Evolutionary conservation across 495 filamentous ascomycete genomes (phyloP).

Genomic region (Penicillium lividum): DNA sequence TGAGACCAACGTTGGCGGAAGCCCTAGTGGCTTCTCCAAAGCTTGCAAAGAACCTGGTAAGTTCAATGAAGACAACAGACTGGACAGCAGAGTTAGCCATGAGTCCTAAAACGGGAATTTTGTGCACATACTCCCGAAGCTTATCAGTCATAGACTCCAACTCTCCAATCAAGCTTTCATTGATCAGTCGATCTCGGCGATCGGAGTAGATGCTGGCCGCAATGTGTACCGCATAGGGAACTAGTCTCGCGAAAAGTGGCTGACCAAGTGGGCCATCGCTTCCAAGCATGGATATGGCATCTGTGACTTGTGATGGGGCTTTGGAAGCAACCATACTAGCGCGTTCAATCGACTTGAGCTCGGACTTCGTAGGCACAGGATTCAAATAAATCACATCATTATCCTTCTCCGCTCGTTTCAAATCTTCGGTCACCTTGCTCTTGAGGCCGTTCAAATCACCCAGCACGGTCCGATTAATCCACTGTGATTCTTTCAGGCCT

Average conservation of each 20-base stretch:
- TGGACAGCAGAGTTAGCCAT: conserved; percentile 24
- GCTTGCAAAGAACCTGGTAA: conserved; percentile 93
- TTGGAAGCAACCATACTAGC: conserved; percentile 84
- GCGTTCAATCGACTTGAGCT: conserved; percentile 80
- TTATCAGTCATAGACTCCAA: conserved; percentile 78
- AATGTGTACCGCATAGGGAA: conserved; percentile 93
- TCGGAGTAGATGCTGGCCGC: conserved; percentile 95
- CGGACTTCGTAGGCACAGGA: conserved; percentile 83
- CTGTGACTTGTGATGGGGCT: conserved; percentile 78
- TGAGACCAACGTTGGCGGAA: conserved; percentile 80
- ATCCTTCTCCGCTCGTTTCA: conserved; percentile 93
- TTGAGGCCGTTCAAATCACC: conserved; percentile 84
- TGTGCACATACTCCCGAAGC: conserved; percentile 63
- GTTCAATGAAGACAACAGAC: conserved; percentile 76
- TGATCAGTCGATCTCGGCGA: conserved; percentile 82
- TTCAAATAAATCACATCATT: conserved; percentile 92
- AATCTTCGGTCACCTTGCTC: conserved; percentile 75
- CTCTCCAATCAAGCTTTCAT: conserved; percentile 80
- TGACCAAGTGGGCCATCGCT: conserved; percentile 78
- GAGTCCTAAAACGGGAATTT: background rate
- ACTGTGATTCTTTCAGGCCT: conserved; percentile 80
- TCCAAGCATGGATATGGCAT: conserved; percentile 75
- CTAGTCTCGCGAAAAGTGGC: conserved; percentile 85
- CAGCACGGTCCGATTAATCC: conserved; percentile 80
- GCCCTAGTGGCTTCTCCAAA: conserved; percentile 87